Evolutionary conservation across 768 basidiomycete genomes (phyloP), one percentile per base, ranked within the genome.

Genomic region (Mycena pura): DNA sequence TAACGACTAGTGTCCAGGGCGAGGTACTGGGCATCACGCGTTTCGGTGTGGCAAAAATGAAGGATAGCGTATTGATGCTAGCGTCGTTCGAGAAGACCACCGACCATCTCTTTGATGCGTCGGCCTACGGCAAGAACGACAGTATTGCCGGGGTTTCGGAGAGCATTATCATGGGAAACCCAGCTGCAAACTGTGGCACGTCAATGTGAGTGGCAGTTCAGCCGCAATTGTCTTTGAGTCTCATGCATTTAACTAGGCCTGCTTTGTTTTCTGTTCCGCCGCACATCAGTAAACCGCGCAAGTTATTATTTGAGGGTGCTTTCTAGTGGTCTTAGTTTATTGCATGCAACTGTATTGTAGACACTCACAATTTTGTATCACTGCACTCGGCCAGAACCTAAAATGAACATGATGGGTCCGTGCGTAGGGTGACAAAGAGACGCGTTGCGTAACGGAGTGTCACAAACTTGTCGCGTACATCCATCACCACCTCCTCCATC

Each of bases 71-170:
- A 1, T 86, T 99, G 69, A 99, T 99, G 97, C 81, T 99, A 69
- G 97, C 97, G 10, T 97, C 95, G 24, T 99, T 99, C 75, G 97
- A 99, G 77, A 99, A 99, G 80, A 99, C 97, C 15, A 99, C 97
- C 14, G 97, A 99, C 79, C 97, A 99, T 75, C 78, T 99, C 60
- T 99, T 99, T 77, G 95, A 99, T 70, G 97, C 97, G 3, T 91
- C 97, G 10, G 93, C 97, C 3, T 96, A 91, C 73, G 94, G 95
- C 11, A 99, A 99, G 76, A 94, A 88, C 48, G 97, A 99, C 70
- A 86, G 85, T 57, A 97, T 99, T 53, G 89, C 93, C 28, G 97
- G 97, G 49, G 96, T 99, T 6, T 99, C 97, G 19, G 97, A 99
- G 75, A 98, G 96, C 73, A 99, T 99, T 73, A 99, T 99, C 75